Conservation (phyloP, 768 basidiomycete species). For the Albatrellus ellisii region DNA sequence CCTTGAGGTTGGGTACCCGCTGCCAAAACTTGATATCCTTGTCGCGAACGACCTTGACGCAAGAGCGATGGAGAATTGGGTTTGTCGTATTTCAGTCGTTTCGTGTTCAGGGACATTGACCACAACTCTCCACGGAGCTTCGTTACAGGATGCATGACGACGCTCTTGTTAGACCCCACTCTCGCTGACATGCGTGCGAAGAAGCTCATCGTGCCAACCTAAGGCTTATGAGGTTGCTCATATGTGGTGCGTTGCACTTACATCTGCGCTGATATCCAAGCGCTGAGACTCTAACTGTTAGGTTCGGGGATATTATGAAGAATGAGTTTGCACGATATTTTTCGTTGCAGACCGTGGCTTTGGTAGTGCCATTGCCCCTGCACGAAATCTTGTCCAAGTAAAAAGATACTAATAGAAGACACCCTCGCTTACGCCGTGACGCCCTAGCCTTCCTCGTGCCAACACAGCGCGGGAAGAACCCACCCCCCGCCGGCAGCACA, state of each 20-base stretch:
- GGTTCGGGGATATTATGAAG: slow-evolving; percentile 90
- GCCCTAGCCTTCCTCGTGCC: too few species aligned
- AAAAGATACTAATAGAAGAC: too few species aligned
- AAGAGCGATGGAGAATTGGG: slow-evolving; percentile 90
- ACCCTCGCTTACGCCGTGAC: too few species aligned
- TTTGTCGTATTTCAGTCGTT: slow-evolving; percentile 9
- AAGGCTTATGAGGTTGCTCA: slow-evolving; percentile 83
- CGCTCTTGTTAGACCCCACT: slow-evolving; percentile 69
- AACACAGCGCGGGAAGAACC: too few species aligned
- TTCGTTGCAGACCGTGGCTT: too few species aligned
- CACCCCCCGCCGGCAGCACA: too few species aligned
- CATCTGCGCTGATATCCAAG: not conserved
- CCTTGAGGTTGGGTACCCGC: too few species aligned
- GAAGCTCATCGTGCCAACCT: slow-evolving; percentile 64
- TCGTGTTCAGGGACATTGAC: not conserved
- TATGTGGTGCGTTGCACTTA: slow-evolving; percentile 45
- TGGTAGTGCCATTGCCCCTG: too few species aligned
- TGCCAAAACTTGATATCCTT: slow-evolving; percentile 90
- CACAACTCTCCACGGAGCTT: slow-evolving; percentile 34
- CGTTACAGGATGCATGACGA: slow-evolving; percentile 79
- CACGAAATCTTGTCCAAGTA: too few species aligned
- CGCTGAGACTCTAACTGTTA: slow-evolving; percentile 15
- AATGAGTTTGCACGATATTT: too few species aligned
- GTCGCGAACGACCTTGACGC: slow-evolving; percentile 86
- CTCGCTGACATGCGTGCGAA: slow-evolving; percentile 58